A percentile compares a stretch with the other conserved stretches of the same genome.
These are phyloP conservation scores for Berberis thunbergii DNA, from an alignment of 164 flowering plant species.

Conservation along the genomic window DNA sequence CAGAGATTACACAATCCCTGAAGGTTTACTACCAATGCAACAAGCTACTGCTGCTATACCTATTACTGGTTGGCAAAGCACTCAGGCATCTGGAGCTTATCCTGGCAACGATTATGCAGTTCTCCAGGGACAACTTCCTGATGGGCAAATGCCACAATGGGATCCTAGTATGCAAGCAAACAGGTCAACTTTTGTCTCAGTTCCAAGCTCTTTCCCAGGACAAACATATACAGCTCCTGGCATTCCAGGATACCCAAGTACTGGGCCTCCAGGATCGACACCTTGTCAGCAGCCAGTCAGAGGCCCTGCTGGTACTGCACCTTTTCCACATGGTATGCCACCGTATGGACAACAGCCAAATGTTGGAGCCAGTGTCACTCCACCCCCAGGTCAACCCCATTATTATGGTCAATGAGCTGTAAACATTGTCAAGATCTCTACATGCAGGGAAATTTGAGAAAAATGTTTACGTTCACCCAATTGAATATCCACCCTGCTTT, in stretches of 20 bases:
- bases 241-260: constrained; percentile 10
- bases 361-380: background rate
- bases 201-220: constrained; percentile 34
- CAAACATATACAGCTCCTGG: constrained; percentile 27
- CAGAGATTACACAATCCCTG: constrained; percentile 72
- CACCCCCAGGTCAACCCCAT: constrained; percentile 20
- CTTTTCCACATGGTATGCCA: constrained; percentile 12
- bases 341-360: background rate
- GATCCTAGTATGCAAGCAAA: constrained; percentile 37
- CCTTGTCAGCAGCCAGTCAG: constrained; percentile 5
- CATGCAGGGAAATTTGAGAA: too few species aligned
- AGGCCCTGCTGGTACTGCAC: constrained; percentile 25
- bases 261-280: background rate
- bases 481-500: too few species aligned
- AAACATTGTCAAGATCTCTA: background rate
- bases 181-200: constrained; percentile 26
- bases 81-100: constrained; percentile 3
- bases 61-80: constrained; percentile 43
- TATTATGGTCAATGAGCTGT: constrained; percentile 16
- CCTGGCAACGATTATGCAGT: constrained; percentile 21
- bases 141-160: constrained; percentile 39
- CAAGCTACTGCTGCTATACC: constrained; percentile 29
- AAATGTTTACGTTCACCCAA: too few species aligned
- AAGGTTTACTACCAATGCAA: constrained; percentile 36
- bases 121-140: constrained; percentile 23